phyloP scores from a whole-genome alignment of 345 rosid species.

The Eucalyptus leucophloia region DNA sequence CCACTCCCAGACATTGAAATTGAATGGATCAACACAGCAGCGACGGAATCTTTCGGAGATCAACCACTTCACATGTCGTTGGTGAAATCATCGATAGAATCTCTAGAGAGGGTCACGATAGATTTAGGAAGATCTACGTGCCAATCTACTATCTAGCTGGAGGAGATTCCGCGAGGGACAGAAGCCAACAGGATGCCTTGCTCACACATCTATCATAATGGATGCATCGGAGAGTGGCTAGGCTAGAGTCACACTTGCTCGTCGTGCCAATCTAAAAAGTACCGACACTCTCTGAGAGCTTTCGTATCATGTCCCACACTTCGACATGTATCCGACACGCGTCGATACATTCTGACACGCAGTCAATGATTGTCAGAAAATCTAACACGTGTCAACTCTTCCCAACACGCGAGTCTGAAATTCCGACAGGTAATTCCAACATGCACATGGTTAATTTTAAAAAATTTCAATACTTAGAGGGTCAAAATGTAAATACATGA shows the following conservation, averaged over 20 bases:
- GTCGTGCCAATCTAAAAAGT: background rate
- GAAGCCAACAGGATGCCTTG: background rate
- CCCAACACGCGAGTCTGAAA: rapidly evolving
- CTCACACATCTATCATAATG: background rate
- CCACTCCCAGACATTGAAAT: background rate
- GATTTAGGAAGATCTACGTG: background rate
- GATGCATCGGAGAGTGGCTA: background rate
- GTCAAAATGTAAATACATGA: no score
- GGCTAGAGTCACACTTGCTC: background rate
- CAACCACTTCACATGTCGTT: background rate
- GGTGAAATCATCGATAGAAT: background rate
- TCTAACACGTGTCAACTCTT: no score
- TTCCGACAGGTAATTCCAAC: rapidly evolving
- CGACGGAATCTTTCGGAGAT: background rate
- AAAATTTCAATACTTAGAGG: no score
- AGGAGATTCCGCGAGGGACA: background rate
- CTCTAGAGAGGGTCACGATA: background rate
- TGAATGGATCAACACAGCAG: no score
- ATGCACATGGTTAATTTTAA: rapidly evolving
- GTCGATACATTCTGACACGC: rapidly evolving
- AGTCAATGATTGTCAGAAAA: rapidly evolving
- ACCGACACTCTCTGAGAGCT: rapidly evolving
- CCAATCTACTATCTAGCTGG: background rate
- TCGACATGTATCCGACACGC: rapidly evolving
- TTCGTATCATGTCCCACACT: rapidly evolving